Base-by-base conservation (phyloP, 2,329 filamentous ascomycete genomes). In the Helotiales sp. region DNA sequence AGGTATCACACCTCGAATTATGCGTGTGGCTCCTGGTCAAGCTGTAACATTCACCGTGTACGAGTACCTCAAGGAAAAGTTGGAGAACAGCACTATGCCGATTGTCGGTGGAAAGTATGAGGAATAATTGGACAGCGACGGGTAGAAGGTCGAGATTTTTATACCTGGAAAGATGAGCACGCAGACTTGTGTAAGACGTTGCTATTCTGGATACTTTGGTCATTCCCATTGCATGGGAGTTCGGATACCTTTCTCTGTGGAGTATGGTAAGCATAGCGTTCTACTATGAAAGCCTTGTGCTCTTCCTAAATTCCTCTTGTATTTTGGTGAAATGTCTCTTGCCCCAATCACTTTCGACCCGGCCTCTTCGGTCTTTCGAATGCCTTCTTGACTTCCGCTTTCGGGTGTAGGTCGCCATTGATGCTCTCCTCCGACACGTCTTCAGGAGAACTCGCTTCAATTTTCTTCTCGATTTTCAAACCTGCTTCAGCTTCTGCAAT, bases 1-100 rank as follows among this genome's bases (percentile, higher is more conserved):
- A 83, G 95, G 95, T 69, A 99, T 99, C 76, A 99, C 95, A 47
- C 95, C 95, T 6, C 85, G 95, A 68, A 90, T 99, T 67, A 98
- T 98, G 92, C 86, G 95, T 70, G 95, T 99, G 54, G 95, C 95
- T 25, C 95, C 95, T 7, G 95, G 95, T 47, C 95, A 99, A 79
- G 95, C 85, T 58, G 85, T 88, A 54, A 88, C 85, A 3, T 88
- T 88, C 59, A 88, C 85, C 1, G 89, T 93, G 65, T 93, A 93
- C 73, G 89, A 93, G 74, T 91, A 73, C 72, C 76, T 93, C 60
- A 90, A 87, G 77, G 83, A 86, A 60, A 86, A 85, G 74, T 75
- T 93, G 63, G 89, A 93, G 77, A 79, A 76, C 70, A 81, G 77
- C 52, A 82, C 84, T 61, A 72, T 83, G 17, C 77, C 84, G 36